A percentile compares a stretch with the other conserved stretches of the same genome.
These are phyloP conservation scores for Polyplosphaeria fusca DNA, from an alignment of 495 filamentous ascomycete species.

Conservation along the genomic window DNA sequence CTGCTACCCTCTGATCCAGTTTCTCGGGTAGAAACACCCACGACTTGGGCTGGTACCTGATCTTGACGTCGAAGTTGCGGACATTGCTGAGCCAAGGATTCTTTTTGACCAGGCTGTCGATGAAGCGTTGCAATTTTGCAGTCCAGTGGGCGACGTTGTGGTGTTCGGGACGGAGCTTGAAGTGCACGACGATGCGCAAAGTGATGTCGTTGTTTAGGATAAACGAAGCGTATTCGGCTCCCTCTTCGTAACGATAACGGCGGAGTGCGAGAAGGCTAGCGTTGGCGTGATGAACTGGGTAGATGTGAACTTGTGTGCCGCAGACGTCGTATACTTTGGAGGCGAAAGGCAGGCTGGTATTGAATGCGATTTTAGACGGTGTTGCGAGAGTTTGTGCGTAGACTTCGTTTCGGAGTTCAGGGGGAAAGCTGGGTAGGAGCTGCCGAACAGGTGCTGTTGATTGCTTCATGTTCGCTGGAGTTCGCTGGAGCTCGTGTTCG, in stretches of 20 bases:
- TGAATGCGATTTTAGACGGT: neutral
- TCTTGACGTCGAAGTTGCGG: neutral
- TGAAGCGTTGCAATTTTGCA: neutral
- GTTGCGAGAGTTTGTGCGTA: neutral
- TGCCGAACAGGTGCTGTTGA: conserved; percentile 1
- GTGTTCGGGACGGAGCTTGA: neutral
- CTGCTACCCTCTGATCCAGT: no score
- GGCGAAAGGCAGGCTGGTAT: neutral
- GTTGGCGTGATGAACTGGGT: conserved; percentile 1
- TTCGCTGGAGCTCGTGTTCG: neutral
- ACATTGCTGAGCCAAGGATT: neutral
- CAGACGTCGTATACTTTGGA: conserved; percentile 1
- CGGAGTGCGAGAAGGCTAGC: conserved; percentile 1
- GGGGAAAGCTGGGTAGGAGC: conserved; percentile 9
- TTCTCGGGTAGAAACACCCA: no score
- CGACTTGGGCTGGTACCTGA: neutral
- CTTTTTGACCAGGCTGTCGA: neutral
- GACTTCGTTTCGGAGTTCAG: conserved; percentile 20
- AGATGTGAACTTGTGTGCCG: neutral
- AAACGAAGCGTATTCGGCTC: neutral
- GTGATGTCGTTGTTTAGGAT: conserved; percentile 1
- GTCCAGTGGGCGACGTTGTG: neutral
- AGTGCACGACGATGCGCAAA: conserved; percentile 1
- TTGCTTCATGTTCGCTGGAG: neutral
- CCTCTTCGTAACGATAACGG: conserved; percentile 2